Base-by-base conservation (phyloP, 306 rosid genomes). In the Mimosa pudica region DNA sequence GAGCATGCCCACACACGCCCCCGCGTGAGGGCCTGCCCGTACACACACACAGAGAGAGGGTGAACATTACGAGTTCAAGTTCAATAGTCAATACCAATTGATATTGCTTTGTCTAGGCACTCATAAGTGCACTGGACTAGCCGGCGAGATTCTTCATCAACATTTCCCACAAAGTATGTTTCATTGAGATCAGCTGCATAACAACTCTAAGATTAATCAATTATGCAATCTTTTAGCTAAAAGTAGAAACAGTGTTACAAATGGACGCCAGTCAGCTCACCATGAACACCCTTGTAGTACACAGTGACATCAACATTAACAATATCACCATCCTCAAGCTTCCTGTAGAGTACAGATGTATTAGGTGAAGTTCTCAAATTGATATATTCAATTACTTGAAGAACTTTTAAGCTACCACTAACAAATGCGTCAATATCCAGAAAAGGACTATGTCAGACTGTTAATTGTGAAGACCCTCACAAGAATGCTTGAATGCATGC, bases 311-410 rank as follows among this genome's bases (percentile, higher is more conserved):
- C 99, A 77, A 93, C 81, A 81, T 95, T 95, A 68, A 95, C 91
- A 80, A 95, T 90, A 83, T 95, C 98, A 46, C 99, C 99, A 79
- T 91, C 98, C 88, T 95, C 98, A 82, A 95, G 88, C 87, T 90
- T 89, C 93, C 99, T 95, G 89, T 71, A 82, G 57, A 87, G 78
- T 18, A 51, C 77, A 42, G 3, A 62, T 52, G 63, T 36, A 49
- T 65, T 49, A 80, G 41, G 32, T 81, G 44, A 79, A 70, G 51
- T 70, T 49, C 58, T 80, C 35, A 61, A 73, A 74, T 68, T 68
- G 42, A 70, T 42, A 69, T 64, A 79, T 33, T 45, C 14, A 35
- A 67, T 68, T 18, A 54, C 61, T 44, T 54, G 49, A 70, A 46
- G 72, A 45, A 47, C 42, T 48, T 36, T 16, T 17, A 68, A 32